Evolutionary conservation across 768 basidiomycete genomes (phyloP).

Genomic region (Collybia mongolica): DNA sequence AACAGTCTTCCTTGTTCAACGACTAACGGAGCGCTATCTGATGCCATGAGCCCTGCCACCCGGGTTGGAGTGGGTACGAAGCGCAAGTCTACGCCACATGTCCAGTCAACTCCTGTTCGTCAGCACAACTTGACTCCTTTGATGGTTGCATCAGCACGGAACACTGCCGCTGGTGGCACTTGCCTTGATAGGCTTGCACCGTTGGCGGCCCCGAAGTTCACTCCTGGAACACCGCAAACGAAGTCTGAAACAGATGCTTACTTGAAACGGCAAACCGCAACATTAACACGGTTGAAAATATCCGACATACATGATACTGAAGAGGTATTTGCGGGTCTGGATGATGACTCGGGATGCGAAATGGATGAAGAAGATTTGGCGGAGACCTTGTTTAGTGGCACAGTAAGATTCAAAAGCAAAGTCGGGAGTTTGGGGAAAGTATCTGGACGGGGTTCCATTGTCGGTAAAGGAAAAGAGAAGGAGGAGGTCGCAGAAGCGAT

Average conservation of each 20-base stretch:
- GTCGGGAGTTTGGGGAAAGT: conserved; percentile 12
- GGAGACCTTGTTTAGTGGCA: conserved; percentile 32
- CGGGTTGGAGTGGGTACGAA: conserved; percentile 54
- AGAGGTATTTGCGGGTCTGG: conserved; percentile 38
- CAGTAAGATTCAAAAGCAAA: conserved; percentile 20
- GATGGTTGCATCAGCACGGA: conserved; percentile 39
- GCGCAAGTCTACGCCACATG: conserved; percentile 56
- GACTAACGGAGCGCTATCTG: conserved; percentile 1
- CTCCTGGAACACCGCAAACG: conserved; percentile 44
- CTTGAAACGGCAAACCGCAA: conserved; percentile 56
- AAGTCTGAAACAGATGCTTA: conserved; percentile 54
- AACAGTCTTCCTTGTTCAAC: conserved; percentile 24
- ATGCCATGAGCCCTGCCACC: conserved; percentile 19
- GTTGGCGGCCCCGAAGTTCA: conserved; percentile 51
- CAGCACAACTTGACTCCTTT: conserved; percentile 48
- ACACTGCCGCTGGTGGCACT: conserved; percentile 33
- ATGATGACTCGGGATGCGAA: conserved; percentile 55
- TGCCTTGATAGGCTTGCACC: conserved; percentile 55
- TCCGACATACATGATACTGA: conserved; percentile 50
- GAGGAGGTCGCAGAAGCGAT: conserved; percentile 68
- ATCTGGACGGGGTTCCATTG: conserved; percentile 4
- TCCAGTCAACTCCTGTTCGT: conserved; percentile 54
- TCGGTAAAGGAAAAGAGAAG: conserved; percentile 26
- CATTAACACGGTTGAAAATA: conserved; percentile 60
- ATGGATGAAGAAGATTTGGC: conserved; percentile 38